Evolutionary conservation across 345 rosid genomes (phyloP), one percentile per base, ranked within the genome.

Genomic region (Turnera subulata): DNA sequence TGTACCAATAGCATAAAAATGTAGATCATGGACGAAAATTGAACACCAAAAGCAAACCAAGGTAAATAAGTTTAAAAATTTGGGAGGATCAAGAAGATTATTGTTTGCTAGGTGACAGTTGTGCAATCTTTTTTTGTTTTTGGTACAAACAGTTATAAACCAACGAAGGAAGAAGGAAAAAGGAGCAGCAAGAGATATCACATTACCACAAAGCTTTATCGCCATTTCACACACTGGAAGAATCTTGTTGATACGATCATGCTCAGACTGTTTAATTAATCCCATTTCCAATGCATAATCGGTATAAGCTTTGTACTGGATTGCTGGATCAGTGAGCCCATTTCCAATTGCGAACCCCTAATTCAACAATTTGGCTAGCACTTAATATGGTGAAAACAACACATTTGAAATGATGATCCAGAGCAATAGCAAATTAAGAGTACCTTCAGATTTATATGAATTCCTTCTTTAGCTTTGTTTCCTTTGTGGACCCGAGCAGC

Each of bases 311-410:
- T 87, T 83, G 57, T 90, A 90, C 63, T 90, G 99, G 67, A 90
- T 47, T 57, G 86, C 87, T 66, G 96, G 99, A 68, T 94, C 82
- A 32, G 99, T 94, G 53, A 94, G 92, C 50, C 99, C 99, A 64
- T 94, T 94, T 54, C 99, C 99, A 64, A 94, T 94, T 46, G 99
- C 97, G 67, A 94, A 82, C 58, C 99, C 99, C 99, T 94, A 84
- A 62, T 69, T 39, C 37, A 60, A 29, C 35, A 55, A n/a, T 59
- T 47, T 62, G 45, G 53, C 47, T 61, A 53, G 59, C 53, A 59
- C 62, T 54, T 54, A 55, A 37, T 10, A 67, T 21, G 13, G 56
- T 13, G 16, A 5, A 61, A 50, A 16, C 22, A 22, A 40, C 16
- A 9, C 4, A 10, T 17, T 15, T 33, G 10, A 56, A 64, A 17